Evolutionary conservation across 2,329 filamentous ascomycete species (phyloP), one percentile per base, ranked within the genome.

Genomic region (Dactylonectria macrodidyma): DNA sequence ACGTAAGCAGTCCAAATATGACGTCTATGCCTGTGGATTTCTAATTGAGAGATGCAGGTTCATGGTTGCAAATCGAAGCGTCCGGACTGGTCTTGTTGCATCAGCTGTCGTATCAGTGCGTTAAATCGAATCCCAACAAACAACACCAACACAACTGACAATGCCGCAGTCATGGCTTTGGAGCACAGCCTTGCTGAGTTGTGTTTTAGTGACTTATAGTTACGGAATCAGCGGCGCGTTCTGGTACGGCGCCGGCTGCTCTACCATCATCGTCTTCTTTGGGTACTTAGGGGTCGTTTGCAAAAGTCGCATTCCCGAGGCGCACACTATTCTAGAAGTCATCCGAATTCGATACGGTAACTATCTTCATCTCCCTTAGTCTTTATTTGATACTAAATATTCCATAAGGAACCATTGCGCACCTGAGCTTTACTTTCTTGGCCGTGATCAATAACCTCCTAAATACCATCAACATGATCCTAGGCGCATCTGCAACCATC

Each of bases 251-350:
- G 62, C 62, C 19, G 66, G 66, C 7, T 65, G 62, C 34, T 68
- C 66, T 12, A 56, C 59, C 11, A 55, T 67, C 78, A 95, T 97
- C 74, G 86, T 97, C 24, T 86, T 97, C 1, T 97, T 97, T 76
- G 94, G 94, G 6, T 96, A 94, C 0, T 86, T 97, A 19, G 95
- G 94, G 36, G 97, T 97, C 75, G 93, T 96, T 78, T 83, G 97
- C 62, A 97, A 97, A 84, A 86, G 93, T 71, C 89, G 93, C 65
- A 93, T 94, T 1, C 94, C 94, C 0, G 96, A 97, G 77, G 94
- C 94, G 1, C 94, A 97, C 76, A 91, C 89, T 0, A 94, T 94
- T 79, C 88, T 96, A 16, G 94, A 97, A 83, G 92, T 93, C 60
- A 93, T 97, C 77, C 88, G 89, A 65, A 93, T 93, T 33, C 88